Evolutionary conservation across 768 basidiomycete genomes (phyloP).

Genomic region (Rhizopogon vesiculosus): DNA sequence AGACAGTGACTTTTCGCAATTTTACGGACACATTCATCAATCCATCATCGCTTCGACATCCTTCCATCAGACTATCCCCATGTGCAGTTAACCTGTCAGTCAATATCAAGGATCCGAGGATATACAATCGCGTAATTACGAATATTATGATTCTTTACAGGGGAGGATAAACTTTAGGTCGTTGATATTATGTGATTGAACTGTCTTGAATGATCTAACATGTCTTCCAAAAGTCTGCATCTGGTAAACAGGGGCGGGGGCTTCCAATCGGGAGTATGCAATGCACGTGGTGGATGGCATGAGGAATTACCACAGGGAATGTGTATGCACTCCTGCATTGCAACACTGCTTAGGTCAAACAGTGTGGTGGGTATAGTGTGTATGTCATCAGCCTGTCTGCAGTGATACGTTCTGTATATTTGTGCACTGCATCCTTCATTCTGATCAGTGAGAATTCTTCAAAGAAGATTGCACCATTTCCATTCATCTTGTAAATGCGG

Average conservation of each 20-base stretch:
- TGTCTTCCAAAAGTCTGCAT: neutral
- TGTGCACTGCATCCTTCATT: neutral
- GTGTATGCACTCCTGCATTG: neutral
- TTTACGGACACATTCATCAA: neutral
- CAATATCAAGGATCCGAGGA: neutral
- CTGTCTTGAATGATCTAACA: neutral
- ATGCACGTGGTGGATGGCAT: neutral
- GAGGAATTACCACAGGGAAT: neutral
- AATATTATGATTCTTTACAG: neutral
- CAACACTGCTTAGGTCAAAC: neutral
- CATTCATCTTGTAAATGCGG: neutral
- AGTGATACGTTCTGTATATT: neutral
- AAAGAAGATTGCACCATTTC: neutral
- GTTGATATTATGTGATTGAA: neutral
- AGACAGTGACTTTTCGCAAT: neutral
- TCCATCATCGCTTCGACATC: neutral
- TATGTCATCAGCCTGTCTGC: neutral
- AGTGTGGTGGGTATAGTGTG: neutral
- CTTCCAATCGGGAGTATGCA: neutral
- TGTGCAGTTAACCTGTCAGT: neutral
- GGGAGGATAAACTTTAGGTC: neutral
- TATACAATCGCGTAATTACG: neutral
- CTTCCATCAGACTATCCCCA: neutral
- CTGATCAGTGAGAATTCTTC: neutral
- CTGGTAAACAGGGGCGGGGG: neutral